phyloP scores from a whole-genome alignment of 345 rosid species.

The Durio zibethinus region DNA sequence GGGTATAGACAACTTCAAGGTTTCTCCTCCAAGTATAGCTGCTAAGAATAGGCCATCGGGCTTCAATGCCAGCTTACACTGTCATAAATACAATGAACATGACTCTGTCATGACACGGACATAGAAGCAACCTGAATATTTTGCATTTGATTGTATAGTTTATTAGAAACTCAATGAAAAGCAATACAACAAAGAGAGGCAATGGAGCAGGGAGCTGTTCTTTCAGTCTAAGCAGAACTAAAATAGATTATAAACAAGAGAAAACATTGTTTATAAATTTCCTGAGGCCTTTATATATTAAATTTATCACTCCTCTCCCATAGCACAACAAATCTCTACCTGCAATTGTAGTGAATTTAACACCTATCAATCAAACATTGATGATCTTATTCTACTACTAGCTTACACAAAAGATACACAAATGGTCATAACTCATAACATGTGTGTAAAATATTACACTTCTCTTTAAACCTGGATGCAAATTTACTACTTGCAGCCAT shows the following conservation, averaged over 20 bases:
- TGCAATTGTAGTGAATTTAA: not conserved
- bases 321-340: not conserved
- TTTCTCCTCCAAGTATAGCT: constrained; percentile 99
- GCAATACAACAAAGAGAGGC: not conserved
- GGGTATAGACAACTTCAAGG: constrained; percentile 61
- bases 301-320: not conserved
- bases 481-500: not conserved
- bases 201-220: not conserved
- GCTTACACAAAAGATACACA: not conserved
- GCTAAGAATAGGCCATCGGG: constrained; percentile 98
- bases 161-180: not conserved
- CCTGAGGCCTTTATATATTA: not conserved
- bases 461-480: not conserved
- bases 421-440: not conserved
- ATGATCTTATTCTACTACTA: not conserved
- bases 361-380: not conserved
- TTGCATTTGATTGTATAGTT: constrained; percentile 5
- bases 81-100: constrained; percentile 35
- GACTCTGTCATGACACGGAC: constrained; percentile 25
- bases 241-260: not conserved
- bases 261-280: not conserved
- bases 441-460: not conserved
- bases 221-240: not conserved
- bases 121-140: constrained; percentile 2
- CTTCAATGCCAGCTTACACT: constrained; percentile 92